These are phyloP conservation scores for Fusarium hostae DNA, from an alignment of 2,329 filamentous ascomycete genomes.

Conservation along the genomic window DNA sequence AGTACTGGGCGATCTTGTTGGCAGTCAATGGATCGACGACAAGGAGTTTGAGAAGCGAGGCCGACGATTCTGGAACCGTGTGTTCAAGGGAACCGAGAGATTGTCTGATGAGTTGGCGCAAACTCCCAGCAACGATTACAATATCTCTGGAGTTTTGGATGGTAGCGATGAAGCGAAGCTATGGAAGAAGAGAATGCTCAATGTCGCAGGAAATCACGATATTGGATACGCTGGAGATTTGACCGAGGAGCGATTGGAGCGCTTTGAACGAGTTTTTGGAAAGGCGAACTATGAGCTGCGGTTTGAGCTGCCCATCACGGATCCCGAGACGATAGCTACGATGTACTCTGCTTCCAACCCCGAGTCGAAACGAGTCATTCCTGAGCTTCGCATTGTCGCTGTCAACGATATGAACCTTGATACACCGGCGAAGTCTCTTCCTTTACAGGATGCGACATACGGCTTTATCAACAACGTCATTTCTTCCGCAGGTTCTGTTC, in stretches of 20 bases:
- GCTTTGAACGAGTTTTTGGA: conserved; percentile 89
- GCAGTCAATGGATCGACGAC: conserved; percentile 93
- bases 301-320: conserved; percentile 68
- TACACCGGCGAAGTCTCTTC: conserved; percentile 74
- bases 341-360: conserved; percentile 58
- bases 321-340: conserved; percentile 53
- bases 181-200: conserved; percentile 85
- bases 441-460: conserved; percentile 81
- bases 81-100: conserved; percentile 75
- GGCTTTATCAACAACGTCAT: conserved; percentile 78
- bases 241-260: conserved; percentile 75
- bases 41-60: conserved; percentile 82
- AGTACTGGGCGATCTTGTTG: conserved; percentile 89
- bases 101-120: conserved; percentile 67
- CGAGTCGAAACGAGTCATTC: conserved; percentile 60
- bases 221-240: conserved; percentile 96
- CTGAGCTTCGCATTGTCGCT: conserved; percentile 83
- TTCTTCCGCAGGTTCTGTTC: conserved; percentile 68
- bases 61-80: conserved; percentile 80
- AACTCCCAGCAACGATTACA: conserved; percentile 61
- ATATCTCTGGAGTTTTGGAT: conserved; percentile 61
- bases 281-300: conserved; percentile 90
- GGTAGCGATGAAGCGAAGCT: conserved; percentile 55
- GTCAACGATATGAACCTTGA: conserved; percentile 96
- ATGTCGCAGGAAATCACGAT: conserved; percentile 94